These are phyloP conservation scores for Corylus americana DNA, from an alignment of 306 rosid species.

Conservation along the genomic window DNA sequence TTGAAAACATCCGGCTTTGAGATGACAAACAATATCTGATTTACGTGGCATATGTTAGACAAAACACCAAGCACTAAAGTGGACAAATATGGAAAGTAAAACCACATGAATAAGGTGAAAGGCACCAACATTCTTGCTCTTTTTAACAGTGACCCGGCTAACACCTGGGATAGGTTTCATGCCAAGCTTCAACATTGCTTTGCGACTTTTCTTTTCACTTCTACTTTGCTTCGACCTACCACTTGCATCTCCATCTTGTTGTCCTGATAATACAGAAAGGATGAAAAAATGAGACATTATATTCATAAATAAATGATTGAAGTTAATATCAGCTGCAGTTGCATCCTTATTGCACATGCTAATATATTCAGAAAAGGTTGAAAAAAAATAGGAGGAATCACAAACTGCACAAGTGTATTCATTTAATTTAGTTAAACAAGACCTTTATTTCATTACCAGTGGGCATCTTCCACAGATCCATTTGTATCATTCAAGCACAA, in stretches of 20 bases:
- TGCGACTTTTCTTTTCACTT: slow-evolving; percentile 90
- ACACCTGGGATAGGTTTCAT: slow-evolving; percentile 84
- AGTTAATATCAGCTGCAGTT: neutral
- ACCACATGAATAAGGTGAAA: neutral
- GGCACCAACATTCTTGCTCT: slow-evolving; percentile 81
- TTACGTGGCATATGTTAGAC: neutral
- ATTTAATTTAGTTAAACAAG: neutral
- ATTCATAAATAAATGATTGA: neutral
- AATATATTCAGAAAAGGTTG: neutral
- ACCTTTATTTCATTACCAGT: neutral
- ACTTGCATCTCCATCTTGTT: slow-evolving; percentile 63
- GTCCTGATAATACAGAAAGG: slow-evolving; percentile 17
- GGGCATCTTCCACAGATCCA: neutral
- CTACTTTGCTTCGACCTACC: slow-evolving; percentile 90
- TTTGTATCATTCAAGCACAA: neutral
- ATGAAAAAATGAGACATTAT: neutral
- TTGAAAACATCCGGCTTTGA: slow-evolving; percentile 90
- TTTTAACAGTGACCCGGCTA: slow-evolving; percentile 81
- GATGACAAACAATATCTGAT: slow-evolving; percentile 77
- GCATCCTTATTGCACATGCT: neutral
- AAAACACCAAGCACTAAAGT: neutral
- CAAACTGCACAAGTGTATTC: neutral
- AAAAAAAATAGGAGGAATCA: neutral
- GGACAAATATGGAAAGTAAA: neutral
- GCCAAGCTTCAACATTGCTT: slow-evolving; percentile 90